phyloP scores from a whole-genome alignment of 2,329 filamentous ascomycete species.

The Chaetomium globosum region DNA sequence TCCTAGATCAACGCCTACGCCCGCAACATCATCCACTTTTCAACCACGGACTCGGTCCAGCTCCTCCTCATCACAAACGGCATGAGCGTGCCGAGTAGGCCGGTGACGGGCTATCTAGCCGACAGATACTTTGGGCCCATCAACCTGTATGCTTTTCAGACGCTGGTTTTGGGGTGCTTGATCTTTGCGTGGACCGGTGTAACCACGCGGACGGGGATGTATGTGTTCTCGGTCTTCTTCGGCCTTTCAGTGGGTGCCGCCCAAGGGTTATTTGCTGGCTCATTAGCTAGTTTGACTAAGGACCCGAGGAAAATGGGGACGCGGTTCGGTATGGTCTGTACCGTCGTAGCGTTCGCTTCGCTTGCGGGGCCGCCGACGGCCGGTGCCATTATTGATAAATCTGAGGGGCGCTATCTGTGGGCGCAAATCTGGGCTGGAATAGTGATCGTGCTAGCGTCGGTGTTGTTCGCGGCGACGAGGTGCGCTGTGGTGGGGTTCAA shows the following conservation, averaged over 20 bases:
- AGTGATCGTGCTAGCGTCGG: constrained; percentile 44
- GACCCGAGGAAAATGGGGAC: constrained; percentile 51
- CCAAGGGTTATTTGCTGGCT: constrained; percentile 48
- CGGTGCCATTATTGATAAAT: constrained; percentile 50
- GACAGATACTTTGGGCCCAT: constrained; percentile 57
- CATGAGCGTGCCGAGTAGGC: constrained; percentile 58
- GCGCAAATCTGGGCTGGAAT: constrained; percentile 53
- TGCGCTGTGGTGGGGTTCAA: constrained; percentile 44
- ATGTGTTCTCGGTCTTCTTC: constrained; percentile 48
- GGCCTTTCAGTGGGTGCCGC: constrained; percentile 50
- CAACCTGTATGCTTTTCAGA: constrained; percentile 57
- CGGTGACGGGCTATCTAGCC: constrained; percentile 58
- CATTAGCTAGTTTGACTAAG: constrained; percentile 48
- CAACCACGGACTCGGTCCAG: constrained; percentile 56
- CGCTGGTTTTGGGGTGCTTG: constrained; percentile 51
- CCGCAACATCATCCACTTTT: constrained; percentile 49
- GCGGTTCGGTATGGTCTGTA: constrained; percentile 52
- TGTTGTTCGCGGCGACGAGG: constrained; percentile 42
- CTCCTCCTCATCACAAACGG: constrained; percentile 64
- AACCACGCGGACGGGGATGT: constrained; percentile 32
- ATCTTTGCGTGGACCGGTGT: constrained; percentile 61
- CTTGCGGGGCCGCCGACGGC: constrained; percentile 51
- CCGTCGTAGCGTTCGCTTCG: constrained; percentile 47
- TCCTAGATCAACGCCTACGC: constrained; percentile 50
- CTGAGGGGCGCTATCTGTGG: constrained; percentile 46